phyloP scores from a whole-genome alignment of 352 stramenopile species.

The Globisporangium irregulare region DNA sequence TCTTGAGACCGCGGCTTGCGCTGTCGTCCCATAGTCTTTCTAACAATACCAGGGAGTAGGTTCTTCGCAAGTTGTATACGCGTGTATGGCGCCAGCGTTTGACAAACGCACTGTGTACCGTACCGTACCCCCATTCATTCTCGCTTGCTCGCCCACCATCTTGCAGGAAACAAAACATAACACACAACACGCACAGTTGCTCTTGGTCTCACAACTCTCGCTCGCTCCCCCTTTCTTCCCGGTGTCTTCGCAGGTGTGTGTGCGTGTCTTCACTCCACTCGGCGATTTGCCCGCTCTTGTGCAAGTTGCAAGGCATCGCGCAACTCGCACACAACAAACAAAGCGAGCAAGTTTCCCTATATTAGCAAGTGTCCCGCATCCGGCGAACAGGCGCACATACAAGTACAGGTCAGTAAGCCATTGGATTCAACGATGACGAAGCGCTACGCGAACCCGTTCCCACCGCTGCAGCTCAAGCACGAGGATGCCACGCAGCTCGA shows the following conservation, averaged over 20 bases:
- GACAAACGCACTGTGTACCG: neutral
- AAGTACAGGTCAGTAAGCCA: neutral
- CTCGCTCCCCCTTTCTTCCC: neutral
- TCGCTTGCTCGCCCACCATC: neutral
- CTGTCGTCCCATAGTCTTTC: no score
- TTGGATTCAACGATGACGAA: neutral
- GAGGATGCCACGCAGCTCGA: slow-evolving; percentile 18
- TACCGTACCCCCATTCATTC: neutral
- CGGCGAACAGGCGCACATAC: no score
- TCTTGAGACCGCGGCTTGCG: no score
- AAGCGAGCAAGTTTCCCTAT: neutral
- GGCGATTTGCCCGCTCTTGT: neutral
- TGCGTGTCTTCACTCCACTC: neutral
- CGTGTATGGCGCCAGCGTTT: neutral
- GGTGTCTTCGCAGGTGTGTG: neutral
- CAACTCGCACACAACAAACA: neutral
- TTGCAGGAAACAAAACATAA: neutral
- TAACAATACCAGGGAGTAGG: no score
- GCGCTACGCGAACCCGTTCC: slow-evolving; percentile 10
- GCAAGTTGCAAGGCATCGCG: neutral
- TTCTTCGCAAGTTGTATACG: neutral
- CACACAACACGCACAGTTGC: neutral
- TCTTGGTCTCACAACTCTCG: neutral
- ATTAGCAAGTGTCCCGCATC: neutral
- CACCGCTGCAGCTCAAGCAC: slow-evolving; percentile 10